Base-by-base conservation (phyloP, 768 basidiomycete species). In the Hortiboletus campestris region DNA sequence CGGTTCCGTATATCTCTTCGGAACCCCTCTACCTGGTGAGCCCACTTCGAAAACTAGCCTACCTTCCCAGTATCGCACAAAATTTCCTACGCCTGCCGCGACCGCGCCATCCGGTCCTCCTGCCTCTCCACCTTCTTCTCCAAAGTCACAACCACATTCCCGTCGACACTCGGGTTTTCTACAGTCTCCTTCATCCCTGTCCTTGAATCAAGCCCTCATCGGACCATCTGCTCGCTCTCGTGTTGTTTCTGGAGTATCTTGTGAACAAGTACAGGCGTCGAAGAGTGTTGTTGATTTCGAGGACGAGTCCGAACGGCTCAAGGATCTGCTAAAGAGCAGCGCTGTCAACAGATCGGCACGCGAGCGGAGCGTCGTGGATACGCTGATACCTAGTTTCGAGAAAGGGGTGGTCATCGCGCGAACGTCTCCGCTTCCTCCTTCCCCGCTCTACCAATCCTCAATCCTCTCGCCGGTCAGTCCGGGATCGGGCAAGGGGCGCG, bases 251-350 rank as follows among this genome's bases (percentile, higher is more conserved):
- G 85, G 84, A 12, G 72, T 93, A 6, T 88, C 83, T 9, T 75
- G 75, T 10, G 86, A 89, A 56, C 80, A 81, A 56, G 88, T 82
- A 0, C 87, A 91, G 67, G 91, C 90, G 0, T 84, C 88, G 0
- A 89, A 82, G 72, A 89, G 84, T 60, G 85, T 81, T 63, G 85
- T 91, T 2, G 91, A 93, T 65, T 90, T 84, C 53, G 91, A 92
- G 3, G 88, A 91, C 42, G 91, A 93, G 64, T 78, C 85, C 2
- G 86, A 85, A 51, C 85, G 84, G 60, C 75, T 93, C 57, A 90
- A 88, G 65, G 86, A 84, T 35, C 76, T 93, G 65, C 69, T 93
- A 32, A 86, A 84, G 62, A 83, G 81, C 11, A 79, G 68, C 53
- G 72, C 73, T 34, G 75, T 71, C 17, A 83, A 71, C 29, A 73